Evolutionary conservation across 2,329 filamentous ascomycete genomes (phyloP).

Genomic region (Trichoderma arundinaceum): DNA sequence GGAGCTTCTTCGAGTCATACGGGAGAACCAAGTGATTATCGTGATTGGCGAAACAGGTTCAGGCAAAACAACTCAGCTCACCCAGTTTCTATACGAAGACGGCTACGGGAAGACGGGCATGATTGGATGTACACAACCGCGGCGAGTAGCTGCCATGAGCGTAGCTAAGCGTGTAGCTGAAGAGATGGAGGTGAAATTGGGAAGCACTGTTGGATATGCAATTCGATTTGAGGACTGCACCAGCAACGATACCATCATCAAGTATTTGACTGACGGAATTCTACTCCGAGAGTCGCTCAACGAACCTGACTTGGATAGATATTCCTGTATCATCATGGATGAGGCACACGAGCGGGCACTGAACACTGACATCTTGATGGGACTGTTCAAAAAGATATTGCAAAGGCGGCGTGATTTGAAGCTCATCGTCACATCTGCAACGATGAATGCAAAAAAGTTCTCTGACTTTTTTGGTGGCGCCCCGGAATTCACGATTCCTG

Average conservation of each 20-base stretch:
- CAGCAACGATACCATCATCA: constrained; percentile 92
- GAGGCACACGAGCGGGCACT: constrained; percentile 96
- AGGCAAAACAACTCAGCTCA: constrained; percentile 96
- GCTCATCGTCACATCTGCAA: constrained; percentile 95
- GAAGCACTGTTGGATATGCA: constrained; percentile 88
- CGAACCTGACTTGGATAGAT: constrained; percentile 90
- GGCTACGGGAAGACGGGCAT: constrained; percentile 86
- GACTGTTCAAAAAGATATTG: constrained; percentile 95
- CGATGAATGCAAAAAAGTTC: constrained; percentile 97
- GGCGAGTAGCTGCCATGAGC: constrained; percentile 97
- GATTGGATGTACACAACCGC: constrained; percentile 95
- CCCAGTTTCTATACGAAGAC: constrained; percentile 94
- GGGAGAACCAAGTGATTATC: constrained; percentile 96
- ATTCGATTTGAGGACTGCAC: constrained; percentile 99
- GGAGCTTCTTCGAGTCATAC: constrained; percentile 86
- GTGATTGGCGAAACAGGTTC: constrained; percentile 97
- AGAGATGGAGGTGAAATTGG: constrained; percentile 94
- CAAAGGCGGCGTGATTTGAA: constrained; percentile 89
- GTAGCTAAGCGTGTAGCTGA: constrained; percentile 97
- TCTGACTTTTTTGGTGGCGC: constrained; percentile 95
- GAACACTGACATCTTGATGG: constrained; percentile 97
- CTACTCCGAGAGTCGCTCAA: constrained; percentile 90
- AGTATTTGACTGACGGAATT: constrained; percentile 99
- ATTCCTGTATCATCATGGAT: constrained; percentile 99
- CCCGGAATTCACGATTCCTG: constrained; percentile 94